phyloP scores from a whole-genome alignment of 2,329 filamentous ascomycete species.

The Aspergillus pseudonomiae region DNA sequence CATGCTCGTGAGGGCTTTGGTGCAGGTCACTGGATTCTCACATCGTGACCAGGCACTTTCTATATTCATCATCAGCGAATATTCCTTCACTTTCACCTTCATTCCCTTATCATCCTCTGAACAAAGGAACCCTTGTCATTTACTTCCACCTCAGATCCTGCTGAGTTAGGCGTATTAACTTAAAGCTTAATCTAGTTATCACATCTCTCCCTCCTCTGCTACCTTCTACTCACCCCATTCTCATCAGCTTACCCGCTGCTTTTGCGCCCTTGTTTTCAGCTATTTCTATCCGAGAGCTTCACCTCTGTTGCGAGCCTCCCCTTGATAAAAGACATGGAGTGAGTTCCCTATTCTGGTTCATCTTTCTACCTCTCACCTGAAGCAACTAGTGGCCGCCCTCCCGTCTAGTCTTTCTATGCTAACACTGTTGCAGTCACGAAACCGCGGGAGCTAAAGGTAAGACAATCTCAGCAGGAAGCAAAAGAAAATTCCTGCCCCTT shows the following conservation, averaged over 20 bases:
- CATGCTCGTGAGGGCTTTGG: neutral
- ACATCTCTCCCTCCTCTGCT: neutral
- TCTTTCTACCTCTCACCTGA: neutral
- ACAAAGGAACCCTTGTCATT: neutral
- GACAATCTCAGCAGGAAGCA: neutral
- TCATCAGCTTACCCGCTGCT: neutral
- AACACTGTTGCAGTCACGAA: slow-evolving; percentile 22
- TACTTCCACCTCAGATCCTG: neutral
- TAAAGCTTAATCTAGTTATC: neutral
- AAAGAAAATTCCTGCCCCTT: neutral
- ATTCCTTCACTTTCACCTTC: neutral
- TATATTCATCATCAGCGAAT: neutral
- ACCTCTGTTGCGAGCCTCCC: neutral
- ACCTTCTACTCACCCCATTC: neutral
- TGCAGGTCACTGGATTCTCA: neutral
- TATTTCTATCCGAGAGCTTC: too few species aligned
- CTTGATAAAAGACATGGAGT: slow-evolving; percentile 16
- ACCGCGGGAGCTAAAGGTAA: slow-evolving; percentile 28
- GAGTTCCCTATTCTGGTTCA: slow-evolving; percentile 1
- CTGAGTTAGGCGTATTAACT: neutral
- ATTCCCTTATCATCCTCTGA: neutral
- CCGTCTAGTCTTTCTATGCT: neutral
- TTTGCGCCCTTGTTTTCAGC: neutral
- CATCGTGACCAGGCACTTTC: neutral
- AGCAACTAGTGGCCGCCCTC: neutral